These are phyloP conservation scores for Calocybe gangraenosa DNA, from an alignment of 768 basidiomycete species.

Conservation along the genomic window DNA sequence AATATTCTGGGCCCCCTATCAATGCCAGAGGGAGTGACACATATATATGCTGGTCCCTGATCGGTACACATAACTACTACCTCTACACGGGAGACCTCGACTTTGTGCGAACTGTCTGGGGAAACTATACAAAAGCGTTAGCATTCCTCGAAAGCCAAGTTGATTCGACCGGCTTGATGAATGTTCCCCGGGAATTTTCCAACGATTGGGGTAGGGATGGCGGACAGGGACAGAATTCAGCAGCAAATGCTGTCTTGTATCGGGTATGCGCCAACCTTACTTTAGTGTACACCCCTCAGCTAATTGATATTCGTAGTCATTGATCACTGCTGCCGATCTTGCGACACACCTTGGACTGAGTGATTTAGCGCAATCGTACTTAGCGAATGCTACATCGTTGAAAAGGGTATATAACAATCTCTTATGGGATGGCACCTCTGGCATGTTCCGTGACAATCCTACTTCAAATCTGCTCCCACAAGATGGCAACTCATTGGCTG, in stretches of 20 bases:
- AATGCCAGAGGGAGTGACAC: conserved; percentile 36
- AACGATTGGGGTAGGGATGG: conserved; percentile 48
- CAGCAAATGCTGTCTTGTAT: conserved; percentile 43
- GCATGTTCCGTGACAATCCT: conserved; percentile 46
- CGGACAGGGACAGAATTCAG: conserved; percentile 43
- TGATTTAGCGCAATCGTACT: conserved; percentile 21
- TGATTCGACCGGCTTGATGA: conserved; percentile 33
- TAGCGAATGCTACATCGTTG: conserved; percentile 31
- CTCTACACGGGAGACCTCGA: conserved; percentile 44
- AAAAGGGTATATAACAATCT: conserved; percentile 37
- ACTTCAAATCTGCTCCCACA: conserved; percentile 38
- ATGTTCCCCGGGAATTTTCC: conserved; percentile 34
- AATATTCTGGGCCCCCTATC: conserved; percentile 38
- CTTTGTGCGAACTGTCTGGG: conserved; percentile 40
- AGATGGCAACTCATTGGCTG: conserved; percentile 46
- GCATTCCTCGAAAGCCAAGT: conserved; percentile 38
- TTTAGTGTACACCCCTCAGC: neutral
- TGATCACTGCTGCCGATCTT: conserved; percentile 32
- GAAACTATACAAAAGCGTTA: conserved; percentile 37
- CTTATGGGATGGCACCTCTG: conserved; percentile 39
- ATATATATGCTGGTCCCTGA: conserved; percentile 49
- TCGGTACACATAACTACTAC: conserved; percentile 36
- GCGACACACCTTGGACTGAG: conserved; percentile 24
- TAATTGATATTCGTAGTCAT: conserved; percentile 18
- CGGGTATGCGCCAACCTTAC: conserved; percentile 20